These are phyloP conservation scores for Phyllosticta citribraziliensis DNA, from an alignment of 2,329 filamentous ascomycete genomes.

Conservation along the genomic window DNA sequence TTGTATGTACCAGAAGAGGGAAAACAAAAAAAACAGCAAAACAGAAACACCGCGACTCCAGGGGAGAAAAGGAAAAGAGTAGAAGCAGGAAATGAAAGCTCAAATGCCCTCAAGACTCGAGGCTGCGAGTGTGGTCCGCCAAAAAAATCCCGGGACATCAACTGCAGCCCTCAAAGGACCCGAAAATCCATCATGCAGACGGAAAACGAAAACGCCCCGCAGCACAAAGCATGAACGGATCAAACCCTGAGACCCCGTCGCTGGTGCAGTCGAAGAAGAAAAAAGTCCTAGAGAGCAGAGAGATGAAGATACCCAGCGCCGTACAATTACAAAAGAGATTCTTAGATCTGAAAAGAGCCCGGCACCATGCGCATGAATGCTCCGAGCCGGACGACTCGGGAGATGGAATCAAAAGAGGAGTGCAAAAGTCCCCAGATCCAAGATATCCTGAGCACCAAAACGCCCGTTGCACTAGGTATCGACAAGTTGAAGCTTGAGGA, in stretches of 20 bases:
- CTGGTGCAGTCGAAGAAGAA: neutral
- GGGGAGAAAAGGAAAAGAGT: neutral
- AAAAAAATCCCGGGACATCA: neutral
- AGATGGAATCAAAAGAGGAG: conserved; percentile 2
- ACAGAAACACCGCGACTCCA: neutral
- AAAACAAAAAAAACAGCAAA: neutral
- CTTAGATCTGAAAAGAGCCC: conserved; percentile 6
- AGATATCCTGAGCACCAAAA: conserved; percentile 6
- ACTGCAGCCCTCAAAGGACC: neutral
- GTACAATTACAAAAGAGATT: conserved; percentile 8
- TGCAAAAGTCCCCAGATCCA: conserved; percentile 4
- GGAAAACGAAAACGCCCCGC: conserved; percentile 4
- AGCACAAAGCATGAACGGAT: conserved; percentile 1
- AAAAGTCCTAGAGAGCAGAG: neutral
- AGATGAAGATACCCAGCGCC: neutral
- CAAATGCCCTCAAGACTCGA: neutral
- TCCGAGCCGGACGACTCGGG: conserved; percentile 2
- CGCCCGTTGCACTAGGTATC: conserved; percentile 8
- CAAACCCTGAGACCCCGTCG: neutral
- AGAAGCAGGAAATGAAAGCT: neutral
- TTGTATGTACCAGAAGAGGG: conserved; percentile 1
- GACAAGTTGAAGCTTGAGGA: conserved; percentile 22
- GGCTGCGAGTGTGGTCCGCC: neutral
- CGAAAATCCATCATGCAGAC: neutral
- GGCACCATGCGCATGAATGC: conserved; percentile 3